A percentile compares a stretch with the other conserved stretches of the same genome.
Evolutionary conservation across 192 early-diverging fungal species (phyloP).

Genomic region (Rhizoclosmatium sp.): DNA sequence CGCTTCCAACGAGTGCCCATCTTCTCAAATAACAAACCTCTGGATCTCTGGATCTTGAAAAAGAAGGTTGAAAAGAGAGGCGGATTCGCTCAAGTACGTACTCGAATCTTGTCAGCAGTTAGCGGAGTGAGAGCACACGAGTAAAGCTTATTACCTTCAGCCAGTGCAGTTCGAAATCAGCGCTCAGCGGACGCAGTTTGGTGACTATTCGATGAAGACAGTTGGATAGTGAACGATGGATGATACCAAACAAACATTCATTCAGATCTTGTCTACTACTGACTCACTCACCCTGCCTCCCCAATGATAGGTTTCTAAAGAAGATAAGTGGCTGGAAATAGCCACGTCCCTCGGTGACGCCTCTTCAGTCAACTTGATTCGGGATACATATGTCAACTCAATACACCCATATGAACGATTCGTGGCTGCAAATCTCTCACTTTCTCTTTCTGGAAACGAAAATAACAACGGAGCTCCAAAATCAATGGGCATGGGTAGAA

Average conservation of each 20-base stretch:
- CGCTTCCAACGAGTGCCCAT: conserved; percentile 81
- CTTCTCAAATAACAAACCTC: conserved; percentile 78
- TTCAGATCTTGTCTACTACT: background rate
- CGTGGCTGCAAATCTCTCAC: conserved; percentile 16
- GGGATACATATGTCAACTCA: conserved; percentile 50
- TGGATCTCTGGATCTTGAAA: conserved; percentile 83
- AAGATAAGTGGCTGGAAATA: conserved; percentile 89
- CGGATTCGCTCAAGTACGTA: conserved; percentile 68
- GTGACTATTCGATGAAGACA: no score
- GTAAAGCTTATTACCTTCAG: no score
- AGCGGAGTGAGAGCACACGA: no score
- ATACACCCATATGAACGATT: conserved; percentile 62
- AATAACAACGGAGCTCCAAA: background rate
- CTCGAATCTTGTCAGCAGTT: background rate
- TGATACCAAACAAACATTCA: no score
- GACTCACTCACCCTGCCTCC: background rate
- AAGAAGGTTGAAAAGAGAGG: conserved; percentile 82
- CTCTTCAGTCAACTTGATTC: conserved; percentile 35
- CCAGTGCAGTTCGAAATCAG: no score
- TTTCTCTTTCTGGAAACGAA: background rate
- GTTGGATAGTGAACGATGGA: no score
- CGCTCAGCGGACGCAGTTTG: no score
- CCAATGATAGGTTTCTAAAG: conserved; percentile 63
- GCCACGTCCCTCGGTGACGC: conserved; percentile 58
- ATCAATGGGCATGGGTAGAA: conserved; percentile 25